These are phyloP conservation scores for Liquidambar formosana DNA, from an alignment of 164 flowering plant species.

Conservation along the genomic window DNA sequence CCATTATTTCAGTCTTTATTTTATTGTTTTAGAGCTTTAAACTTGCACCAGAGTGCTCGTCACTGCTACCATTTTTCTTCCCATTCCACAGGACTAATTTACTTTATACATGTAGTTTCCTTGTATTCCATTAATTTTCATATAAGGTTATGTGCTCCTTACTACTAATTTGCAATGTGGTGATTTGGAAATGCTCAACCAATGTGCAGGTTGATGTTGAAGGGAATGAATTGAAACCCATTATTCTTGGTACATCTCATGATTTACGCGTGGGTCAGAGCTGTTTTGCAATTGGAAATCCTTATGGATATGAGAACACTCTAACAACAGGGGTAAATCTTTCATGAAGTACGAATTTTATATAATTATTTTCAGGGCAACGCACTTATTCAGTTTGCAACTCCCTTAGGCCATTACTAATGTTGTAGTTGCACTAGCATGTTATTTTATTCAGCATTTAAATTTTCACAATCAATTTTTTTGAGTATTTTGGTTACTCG, in stretches of 20 bases:
- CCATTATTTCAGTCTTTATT: no score
- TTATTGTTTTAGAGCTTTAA: no score
- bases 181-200: neutral
- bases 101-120: no score
- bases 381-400: slow-evolving; percentile 5
- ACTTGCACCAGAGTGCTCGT: no score
- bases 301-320: slow-evolving; percentile 87
- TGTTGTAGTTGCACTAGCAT: no score
- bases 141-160: neutral
- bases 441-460: no score
- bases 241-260: slow-evolving; percentile 60
- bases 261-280: slow-evolving; percentile 81
- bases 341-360: slow-evolving; percentile 3
- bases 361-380: neutral
- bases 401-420: neutral
- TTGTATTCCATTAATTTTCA: no score
- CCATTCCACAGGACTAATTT: no score
- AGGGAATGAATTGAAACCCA: slow-evolving; percentile 63
- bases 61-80: no score
- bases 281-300: slow-evolving; percentile 93
- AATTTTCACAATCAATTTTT: no score
- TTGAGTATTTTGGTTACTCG: no score
- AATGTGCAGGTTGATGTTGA: slow-evolving; percentile 63
- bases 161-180: neutral
- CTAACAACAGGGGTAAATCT: slow-evolving; percentile 82